These are phyloP conservation scores for Psilocybe cubensis DNA, from an alignment of 768 basidiomycete species.

Conservation along the genomic window DNA sequence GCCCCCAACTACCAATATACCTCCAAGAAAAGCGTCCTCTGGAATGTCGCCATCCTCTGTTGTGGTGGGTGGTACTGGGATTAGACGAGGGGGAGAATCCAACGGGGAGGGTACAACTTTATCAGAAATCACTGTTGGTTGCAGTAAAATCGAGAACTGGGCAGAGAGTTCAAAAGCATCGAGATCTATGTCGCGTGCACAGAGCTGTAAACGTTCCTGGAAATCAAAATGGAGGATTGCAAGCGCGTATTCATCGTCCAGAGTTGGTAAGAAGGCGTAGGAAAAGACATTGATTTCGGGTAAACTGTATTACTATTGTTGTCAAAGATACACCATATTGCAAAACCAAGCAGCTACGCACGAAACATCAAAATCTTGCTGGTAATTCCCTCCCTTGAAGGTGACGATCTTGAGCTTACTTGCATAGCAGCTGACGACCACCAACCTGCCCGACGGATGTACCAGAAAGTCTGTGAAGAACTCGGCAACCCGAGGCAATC, in stretches of 20 bases:
- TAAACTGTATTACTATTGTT: constrained; percentile 41
- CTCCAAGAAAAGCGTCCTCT: constrained; percentile 53
- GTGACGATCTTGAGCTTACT: constrained; percentile 71
- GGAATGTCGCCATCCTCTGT: constrained; percentile 29
- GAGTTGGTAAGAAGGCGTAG: constrained; percentile 59
- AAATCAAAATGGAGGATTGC: constrained; percentile 74
- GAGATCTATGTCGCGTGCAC: constrained; percentile 58
- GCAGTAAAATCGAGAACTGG: constrained; percentile 49
- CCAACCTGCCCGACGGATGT: constrained; percentile 63
- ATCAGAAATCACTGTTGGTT: constrained; percentile 54
- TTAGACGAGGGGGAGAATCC: constrained; percentile 42
- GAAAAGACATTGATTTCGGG: constrained; percentile 72
- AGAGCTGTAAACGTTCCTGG: constrained; percentile 61
- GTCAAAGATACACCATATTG: constrained; percentile 1
- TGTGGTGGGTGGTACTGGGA: constrained; percentile 40
- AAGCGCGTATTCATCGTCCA: constrained; percentile 49
- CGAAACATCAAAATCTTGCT: constrained; percentile 66
- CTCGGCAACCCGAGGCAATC: constrained; percentile 63
- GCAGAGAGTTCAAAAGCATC: constrained; percentile 54
- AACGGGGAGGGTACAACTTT: constrained; percentile 48
- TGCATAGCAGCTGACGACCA: constrained; percentile 65
- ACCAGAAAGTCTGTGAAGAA: constrained; percentile 72
- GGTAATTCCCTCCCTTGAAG: constrained; percentile 57
- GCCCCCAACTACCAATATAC: constrained; percentile 72
- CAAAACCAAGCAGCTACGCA: constrained; percentile 37